phyloP scores from a whole-genome alignment of 2,329 filamentous ascomycete genomes.

The Xylogone sp. region DNA sequence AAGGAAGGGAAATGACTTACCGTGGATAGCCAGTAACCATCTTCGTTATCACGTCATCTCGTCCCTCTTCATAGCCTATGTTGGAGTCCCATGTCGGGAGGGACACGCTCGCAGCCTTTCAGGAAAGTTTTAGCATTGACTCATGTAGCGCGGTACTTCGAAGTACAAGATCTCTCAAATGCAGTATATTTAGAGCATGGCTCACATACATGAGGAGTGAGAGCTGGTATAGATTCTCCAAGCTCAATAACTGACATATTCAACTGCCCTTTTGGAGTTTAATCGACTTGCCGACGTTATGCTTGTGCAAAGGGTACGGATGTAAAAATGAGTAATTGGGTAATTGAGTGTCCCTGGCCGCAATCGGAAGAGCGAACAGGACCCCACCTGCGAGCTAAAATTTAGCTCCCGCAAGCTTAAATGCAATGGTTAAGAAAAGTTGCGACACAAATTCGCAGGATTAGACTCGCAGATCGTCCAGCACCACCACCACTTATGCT shows the following conservation, averaged over 20 bases:
- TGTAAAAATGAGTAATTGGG: background rate
- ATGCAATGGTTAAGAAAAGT: conserved; percentile 1
- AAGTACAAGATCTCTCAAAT: conserved; percentile 95
- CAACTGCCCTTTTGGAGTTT: conserved; percentile 1
- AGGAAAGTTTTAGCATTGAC: conserved; percentile 1
- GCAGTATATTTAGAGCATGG: conserved; percentile 1
- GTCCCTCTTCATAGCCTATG: conserved; percentile 89
- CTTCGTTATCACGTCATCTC: conserved; percentile 77
- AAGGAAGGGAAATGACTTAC: conserved; percentile 34
- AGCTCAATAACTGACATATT: conserved; percentile 28
- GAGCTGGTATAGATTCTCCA: conserved; percentile 29
- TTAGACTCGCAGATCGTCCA: background rate
- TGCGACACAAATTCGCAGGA: background rate
- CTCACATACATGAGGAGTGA: conserved; percentile 30
- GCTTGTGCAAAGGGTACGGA: background rate
- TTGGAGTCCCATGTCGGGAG: conserved; percentile 87
- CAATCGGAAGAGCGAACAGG: background rate
- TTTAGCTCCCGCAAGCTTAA: conserved; percentile 13
- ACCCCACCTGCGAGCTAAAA: background rate
- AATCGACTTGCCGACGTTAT: background rate
- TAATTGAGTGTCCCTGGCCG: background rate
- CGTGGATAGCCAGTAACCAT: conserved; percentile 91
- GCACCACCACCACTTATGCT: background rate
- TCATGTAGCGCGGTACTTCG: conserved; percentile 39
- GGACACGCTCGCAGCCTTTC: conserved; percentile 92